These are phyloP conservation scores for Skeletonema tropicum DNA, from an alignment of 108 stramenopile genomes.

Conservation along the genomic window DNA sequence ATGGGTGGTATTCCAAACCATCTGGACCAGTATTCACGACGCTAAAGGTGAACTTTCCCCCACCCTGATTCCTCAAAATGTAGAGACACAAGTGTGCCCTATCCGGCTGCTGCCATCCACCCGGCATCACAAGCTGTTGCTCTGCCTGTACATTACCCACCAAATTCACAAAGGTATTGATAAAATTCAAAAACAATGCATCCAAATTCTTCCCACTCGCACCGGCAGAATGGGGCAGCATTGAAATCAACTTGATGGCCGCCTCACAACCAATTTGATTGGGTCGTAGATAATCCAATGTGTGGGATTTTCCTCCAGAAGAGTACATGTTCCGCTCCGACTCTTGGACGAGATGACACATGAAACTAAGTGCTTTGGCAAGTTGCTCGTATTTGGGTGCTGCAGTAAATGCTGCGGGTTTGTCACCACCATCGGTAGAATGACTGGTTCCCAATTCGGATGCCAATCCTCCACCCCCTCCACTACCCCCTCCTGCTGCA, in stretches of 20 bases:
- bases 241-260: constrained; percentile 80
- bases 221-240: constrained; percentile 85
- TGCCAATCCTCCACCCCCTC: constrained; percentile 40
- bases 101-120: constrained; percentile 91
- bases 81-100: constrained; percentile 79
- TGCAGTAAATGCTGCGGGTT: constrained; percentile 26
- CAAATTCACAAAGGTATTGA: constrained; percentile 87
- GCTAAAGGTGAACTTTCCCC: constrained; percentile 81
- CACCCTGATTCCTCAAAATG: constrained; percentile 76
- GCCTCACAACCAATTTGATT: constrained; percentile 87
- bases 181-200: constrained; percentile 82
- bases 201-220: constrained; percentile 79
- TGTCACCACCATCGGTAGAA: constrained; percentile 22
- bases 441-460: constrained; percentile 39
- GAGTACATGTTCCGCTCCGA: constrained; percentile 55
- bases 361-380: constrained; percentile 83
- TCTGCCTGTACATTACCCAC: constrained; percentile 75
- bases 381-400: constrained; percentile 83
- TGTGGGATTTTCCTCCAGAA: constrained; percentile 36
- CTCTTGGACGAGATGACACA: constrained; percentile 81
- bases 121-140: constrained; percentile 85
- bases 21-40: constrained; percentile 86
- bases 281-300: constrained; percentile 60
- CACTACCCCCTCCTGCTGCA: neutral
- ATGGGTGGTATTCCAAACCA: constrained; percentile 88